Conservation (phyloP, 805 yeast genomes). For the Komagataella mondaviorum region DNA sequence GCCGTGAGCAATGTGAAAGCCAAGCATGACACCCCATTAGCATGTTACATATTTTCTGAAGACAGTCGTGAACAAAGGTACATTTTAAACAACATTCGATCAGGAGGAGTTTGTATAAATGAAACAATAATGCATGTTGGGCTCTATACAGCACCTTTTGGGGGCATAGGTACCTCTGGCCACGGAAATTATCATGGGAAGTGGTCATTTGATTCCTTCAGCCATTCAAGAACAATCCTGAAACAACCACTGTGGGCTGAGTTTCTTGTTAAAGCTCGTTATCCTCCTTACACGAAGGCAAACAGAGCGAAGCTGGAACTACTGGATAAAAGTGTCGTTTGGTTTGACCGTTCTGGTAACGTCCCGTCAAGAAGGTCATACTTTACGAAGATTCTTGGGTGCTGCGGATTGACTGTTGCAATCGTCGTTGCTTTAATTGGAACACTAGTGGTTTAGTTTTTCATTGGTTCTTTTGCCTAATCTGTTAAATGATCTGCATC, state of each 20-base stretch:
- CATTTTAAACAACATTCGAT: conserved; percentile 41
- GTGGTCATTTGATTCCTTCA: conserved; percentile 55
- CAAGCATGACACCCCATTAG: conserved; percentile 66
- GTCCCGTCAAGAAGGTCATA: not conserved
- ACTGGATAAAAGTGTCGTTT: not conserved
- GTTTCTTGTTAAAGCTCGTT: conserved; percentile 39
- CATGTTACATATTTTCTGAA: conserved; percentile 54
- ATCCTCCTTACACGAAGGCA: conserved; percentile 40
- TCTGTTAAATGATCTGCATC: conserved; percentile 8
- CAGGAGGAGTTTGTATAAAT: conserved; percentile 62
- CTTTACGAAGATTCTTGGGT: not conserved
- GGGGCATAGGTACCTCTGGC: conserved; percentile 84
- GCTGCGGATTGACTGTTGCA: not conserved
- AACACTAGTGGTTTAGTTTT: not conserved
- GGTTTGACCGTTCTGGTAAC: not conserved
- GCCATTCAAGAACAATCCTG: conserved; percentile 59
- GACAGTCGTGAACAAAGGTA: conserved; percentile 30
- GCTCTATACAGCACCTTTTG: conserved; percentile 64
- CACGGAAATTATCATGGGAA: conserved; percentile 73
- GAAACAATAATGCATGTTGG: conserved; percentile 66
- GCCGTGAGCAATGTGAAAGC: conserved; percentile 28
- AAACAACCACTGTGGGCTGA: conserved; percentile 59
- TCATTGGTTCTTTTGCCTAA: conserved; percentile 6
- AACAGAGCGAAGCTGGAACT: conserved; percentile 9
- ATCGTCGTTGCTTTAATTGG: not conserved